Evolutionary conservation across 495 filamentous ascomycete genomes (phyloP).

Genomic region (Jackrogersella multiformis): DNA sequence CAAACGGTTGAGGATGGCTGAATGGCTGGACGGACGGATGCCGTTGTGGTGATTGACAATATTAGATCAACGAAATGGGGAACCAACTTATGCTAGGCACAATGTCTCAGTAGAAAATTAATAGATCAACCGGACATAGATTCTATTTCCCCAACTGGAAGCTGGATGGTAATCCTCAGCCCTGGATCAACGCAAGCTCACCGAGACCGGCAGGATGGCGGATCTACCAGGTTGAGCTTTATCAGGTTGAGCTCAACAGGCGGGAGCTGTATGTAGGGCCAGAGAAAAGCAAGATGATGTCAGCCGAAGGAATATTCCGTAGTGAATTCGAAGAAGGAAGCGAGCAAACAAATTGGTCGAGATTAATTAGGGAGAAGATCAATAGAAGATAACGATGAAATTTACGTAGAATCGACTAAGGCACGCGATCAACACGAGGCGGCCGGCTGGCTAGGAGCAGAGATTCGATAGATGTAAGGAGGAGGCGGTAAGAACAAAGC

Average conservation of each 20-base stretch:
- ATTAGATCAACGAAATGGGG: slow-evolving; percentile 27
- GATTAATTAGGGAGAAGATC: slow-evolving; percentile 16
- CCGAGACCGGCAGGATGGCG: slow-evolving; percentile 38
- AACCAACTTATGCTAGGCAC: slow-evolving; percentile 41
- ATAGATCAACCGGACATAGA: slow-evolving; percentile 34
- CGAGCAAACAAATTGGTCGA: slow-evolving; percentile 19
- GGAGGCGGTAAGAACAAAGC: slow-evolving; percentile 18
- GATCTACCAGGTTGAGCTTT: slow-evolving; percentile 39
- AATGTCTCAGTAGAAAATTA: slow-evolving; percentile 37
- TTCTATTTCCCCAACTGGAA: slow-evolving; percentile 34
- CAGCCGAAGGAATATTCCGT: slow-evolving; percentile 38
- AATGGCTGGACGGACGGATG: not conserved
- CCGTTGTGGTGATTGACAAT: slow-evolving; percentile 3
- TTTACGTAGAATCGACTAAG: slow-evolving; percentile 1
- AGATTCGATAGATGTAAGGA: slow-evolving; percentile 10
- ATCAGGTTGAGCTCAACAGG: slow-evolving; percentile 44
- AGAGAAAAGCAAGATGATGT: slow-evolving; percentile 32
- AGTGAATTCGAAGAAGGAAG: slow-evolving; percentile 9
- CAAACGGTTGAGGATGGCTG: slow-evolving; percentile 25
- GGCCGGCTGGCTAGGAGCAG: not conserved
- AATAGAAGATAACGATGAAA: slow-evolving; percentile 3
- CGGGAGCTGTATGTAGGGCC: slow-evolving; percentile 16
- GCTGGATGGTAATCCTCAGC: slow-evolving; percentile 23
- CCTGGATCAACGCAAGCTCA: slow-evolving; percentile 17
- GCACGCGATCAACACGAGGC: slow-evolving; percentile 12